Percentiles rank a stretch among this genome's conserved stretches.
Conservation (phyloP, 805 yeast species). For the Alloascoidea africana region DNA sequence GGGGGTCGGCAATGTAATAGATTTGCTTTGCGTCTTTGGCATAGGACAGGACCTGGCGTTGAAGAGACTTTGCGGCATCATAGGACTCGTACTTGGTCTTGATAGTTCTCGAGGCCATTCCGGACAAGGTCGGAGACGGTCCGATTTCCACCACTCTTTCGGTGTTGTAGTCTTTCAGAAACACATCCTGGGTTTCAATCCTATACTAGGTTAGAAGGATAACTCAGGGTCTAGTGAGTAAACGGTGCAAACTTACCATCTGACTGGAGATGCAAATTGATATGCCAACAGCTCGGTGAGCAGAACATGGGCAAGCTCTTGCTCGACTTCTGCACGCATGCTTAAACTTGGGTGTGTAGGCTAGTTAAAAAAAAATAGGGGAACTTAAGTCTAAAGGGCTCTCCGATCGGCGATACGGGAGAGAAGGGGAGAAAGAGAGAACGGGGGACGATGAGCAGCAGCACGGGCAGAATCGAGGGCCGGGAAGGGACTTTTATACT, state of each 20-base stretch:
- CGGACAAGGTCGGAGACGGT: conserved; percentile 96
- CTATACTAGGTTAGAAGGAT: too few relatives aligned
- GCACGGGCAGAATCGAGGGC: too few relatives aligned
- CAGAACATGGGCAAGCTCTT: conserved; percentile 89
- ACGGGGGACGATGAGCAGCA: too few relatives aligned
- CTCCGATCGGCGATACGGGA: too few relatives aligned
- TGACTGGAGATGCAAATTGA: conserved; percentile 98
- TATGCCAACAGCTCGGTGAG: conserved; percentile 93
- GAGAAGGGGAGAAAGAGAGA: too few relatives aligned
- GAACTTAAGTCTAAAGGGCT: too few relatives aligned
- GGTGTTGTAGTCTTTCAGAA: conserved; percentile 83
- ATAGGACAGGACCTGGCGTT: conserved; percentile 90
- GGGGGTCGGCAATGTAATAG: conserved; percentile 60
- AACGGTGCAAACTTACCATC: conserved; percentile 76
- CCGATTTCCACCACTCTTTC: conserved; percentile 98
- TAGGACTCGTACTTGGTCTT: conserved; percentile 92
- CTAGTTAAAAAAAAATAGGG: too few relatives aligned
- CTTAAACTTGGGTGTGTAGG: too few relatives aligned
- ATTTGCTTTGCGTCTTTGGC: conserved; percentile 93
- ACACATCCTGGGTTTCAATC: conserved; percentile 97
- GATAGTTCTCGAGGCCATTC: conserved; percentile 96
- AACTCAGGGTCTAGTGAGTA: too few relatives aligned
- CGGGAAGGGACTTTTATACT: too few relatives aligned
- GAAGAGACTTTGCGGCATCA: conserved; percentile 89
- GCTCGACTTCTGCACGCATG: conserved; percentile 93